Percentiles rank a stretch among this genome's conserved stretches.
phyloP scores from a whole-genome alignment of 208 protist genomes.

The Trypanosomatidae sp. region DNA sequence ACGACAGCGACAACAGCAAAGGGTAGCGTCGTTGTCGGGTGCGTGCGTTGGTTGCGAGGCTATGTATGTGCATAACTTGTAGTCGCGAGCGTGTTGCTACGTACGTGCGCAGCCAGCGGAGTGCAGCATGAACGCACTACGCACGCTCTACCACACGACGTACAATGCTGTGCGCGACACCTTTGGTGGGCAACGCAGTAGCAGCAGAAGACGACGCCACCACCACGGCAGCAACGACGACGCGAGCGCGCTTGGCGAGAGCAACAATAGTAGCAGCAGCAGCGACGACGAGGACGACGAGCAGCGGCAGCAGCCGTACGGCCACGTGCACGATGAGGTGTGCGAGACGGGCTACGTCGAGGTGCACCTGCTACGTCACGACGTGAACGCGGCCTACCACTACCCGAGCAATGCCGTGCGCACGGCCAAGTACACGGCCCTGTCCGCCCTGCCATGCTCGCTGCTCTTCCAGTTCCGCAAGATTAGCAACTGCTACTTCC shows the following conservation, averaged over 20 bases:
- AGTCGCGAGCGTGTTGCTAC: too few relatives aligned
- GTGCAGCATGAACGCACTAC: too few relatives aligned
- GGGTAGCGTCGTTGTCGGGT: too few relatives aligned
- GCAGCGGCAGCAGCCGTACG: slow-evolving; percentile 2
- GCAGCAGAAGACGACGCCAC: too few relatives aligned
- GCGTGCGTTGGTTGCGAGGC: too few relatives aligned
- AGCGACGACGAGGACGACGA: slow-evolving; percentile 9
- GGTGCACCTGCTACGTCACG: slow-evolving; percentile 29
- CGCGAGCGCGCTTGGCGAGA: slow-evolving; percentile 1
- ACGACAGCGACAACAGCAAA: too few relatives aligned
- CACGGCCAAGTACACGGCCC: slow-evolving; percentile 55
- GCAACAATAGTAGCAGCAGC: slow-evolving; percentile 1
- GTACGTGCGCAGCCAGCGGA: too few relatives aligned
- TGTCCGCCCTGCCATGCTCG: slow-evolving; percentile 46
- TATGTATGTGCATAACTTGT: too few relatives aligned
- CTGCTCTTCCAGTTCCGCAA: slow-evolving; percentile 81
- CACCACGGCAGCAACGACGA: too few relatives aligned
- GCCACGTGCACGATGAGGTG: slow-evolving; percentile 2
- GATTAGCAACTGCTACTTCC: slow-evolving; percentile 90
- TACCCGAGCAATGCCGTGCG: slow-evolving; percentile 50
- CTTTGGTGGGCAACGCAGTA: too few relatives aligned
- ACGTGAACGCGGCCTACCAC: slow-evolving; percentile 20
- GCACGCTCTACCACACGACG: too few relatives aligned
- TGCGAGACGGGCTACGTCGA: slow-evolving; percentile 17
- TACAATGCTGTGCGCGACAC: too few relatives aligned